Evolutionary conservation across 169 alveolate genomes (phyloP).

Genomic region (Plasmodium malariae): DNA sequence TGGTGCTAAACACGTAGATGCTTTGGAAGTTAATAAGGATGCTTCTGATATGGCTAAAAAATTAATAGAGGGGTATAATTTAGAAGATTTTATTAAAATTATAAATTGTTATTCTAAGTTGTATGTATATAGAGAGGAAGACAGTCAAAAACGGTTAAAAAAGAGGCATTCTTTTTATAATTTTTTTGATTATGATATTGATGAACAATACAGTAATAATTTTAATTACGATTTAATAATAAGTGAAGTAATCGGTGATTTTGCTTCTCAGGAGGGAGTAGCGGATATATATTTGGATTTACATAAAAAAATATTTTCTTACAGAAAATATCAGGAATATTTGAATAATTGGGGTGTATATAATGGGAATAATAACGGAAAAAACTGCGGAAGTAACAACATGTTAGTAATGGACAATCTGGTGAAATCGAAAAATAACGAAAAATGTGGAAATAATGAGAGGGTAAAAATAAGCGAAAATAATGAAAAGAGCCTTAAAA

Average conservation of each 20-base stretch:
- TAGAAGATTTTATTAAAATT: conserved; percentile 81
- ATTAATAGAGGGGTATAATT: conserved; percentile 86
- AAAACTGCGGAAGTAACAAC: neutral
- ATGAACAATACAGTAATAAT: conserved; percentile 53
- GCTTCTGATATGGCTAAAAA: conserved; percentile 87
- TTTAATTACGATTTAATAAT: conserved; percentile 87
- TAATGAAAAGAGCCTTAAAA: conserved; percentile 6
- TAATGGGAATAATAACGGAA: neutral
- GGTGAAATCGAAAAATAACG: neutral
- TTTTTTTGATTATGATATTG: conserved; percentile 2
- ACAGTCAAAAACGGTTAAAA: conserved; percentile 16
- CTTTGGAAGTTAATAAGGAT: conserved; percentile 86
- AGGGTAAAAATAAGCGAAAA: neutral
- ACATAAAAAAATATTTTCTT: conserved; percentile 82
- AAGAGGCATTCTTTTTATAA: conserved; percentile 15
- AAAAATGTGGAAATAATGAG: neutral
- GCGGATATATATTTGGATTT: conserved; percentile 89
- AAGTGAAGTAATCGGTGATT: conserved; percentile 90
- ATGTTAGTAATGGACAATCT: neutral
- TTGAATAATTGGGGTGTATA: conserved; percentile 12
- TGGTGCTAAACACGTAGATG: conserved; percentile 90
- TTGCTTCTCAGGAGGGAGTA: conserved; percentile 90
- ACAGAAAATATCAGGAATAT: conserved; percentile 69
- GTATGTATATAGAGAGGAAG: conserved; percentile 78
- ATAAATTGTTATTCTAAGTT: conserved; percentile 85